A percentile compares a stretch with the other conserved stretches of the same genome.
These are phyloP conservation scores for Nyssa sinensis DNA, from an alignment of 148 eudicot species.

Conservation along the genomic window DNA sequence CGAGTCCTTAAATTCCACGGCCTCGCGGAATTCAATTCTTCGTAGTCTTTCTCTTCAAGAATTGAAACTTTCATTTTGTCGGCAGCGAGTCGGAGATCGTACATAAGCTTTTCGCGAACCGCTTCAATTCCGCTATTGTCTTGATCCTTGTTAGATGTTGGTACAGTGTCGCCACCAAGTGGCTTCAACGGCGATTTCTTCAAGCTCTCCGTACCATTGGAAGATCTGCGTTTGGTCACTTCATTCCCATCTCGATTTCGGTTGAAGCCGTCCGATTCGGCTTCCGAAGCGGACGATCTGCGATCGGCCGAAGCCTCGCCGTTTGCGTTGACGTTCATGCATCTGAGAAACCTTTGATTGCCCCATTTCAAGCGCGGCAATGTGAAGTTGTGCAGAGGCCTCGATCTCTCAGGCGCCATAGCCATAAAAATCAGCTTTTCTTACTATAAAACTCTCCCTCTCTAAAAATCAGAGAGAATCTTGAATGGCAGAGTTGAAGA, in stretches of 20 bases:
- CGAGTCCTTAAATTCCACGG: slow-evolving; percentile 34
- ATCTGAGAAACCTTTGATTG: slow-evolving; percentile 23
- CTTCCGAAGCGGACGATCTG: slow-evolving; percentile 7
- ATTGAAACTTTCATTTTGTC: slow-evolving; percentile 16
- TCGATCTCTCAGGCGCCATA: slow-evolving; percentile 9
- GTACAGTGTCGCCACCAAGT: neutral
- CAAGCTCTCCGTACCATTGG: neutral
- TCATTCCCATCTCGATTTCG: neutral
- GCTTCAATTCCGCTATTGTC: slow-evolving; percentile 14
- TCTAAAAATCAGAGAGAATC: neutral
- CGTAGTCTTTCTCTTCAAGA: neutral
- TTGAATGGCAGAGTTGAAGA: neutral
- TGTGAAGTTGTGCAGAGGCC: slow-evolving; percentile 27
- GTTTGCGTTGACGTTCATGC: slow-evolving; percentile 15
- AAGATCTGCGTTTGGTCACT: neutral
- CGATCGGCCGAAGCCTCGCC: neutral
- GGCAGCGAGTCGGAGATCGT: slow-evolving; percentile 20
- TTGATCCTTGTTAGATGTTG: neutral
- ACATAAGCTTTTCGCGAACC: slow-evolving; percentile 21
- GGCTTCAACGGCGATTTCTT: neutral
- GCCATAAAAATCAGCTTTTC: neutral
- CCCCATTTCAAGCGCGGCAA: slow-evolving; percentile 32
- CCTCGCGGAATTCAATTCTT: neutral
- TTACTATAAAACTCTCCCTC: neutral
- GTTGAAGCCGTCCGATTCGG: neutral